phyloP scores from a whole-genome alignment of 768 basidiomycete species.

The Suillus paluster region DNA sequence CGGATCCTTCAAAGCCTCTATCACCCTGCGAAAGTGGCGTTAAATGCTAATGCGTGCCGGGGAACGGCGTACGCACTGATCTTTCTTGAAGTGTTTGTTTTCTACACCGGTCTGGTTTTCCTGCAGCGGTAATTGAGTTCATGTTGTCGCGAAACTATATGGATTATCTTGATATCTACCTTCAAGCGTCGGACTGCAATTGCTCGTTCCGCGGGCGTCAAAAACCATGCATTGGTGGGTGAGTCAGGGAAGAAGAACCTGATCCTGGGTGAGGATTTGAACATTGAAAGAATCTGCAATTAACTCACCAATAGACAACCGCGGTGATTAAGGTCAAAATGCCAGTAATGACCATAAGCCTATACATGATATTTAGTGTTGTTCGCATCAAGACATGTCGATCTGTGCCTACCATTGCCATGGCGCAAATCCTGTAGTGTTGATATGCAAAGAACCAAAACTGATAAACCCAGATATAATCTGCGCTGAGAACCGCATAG shows the following conservation, averaged over 20 bases:
- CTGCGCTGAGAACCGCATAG: conserved; percentile 49
- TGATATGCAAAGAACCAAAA: conserved; percentile 68
- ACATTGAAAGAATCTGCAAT: background rate
- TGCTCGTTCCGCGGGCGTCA: conserved; percentile 64
- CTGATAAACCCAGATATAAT: conserved; percentile 72
- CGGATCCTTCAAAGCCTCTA: conserved; percentile 67
- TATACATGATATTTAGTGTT: conserved; percentile 11
- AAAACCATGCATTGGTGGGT: conserved; percentile 76
- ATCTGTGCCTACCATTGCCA: conserved; percentile 65
- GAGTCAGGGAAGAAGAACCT: conserved; percentile 78
- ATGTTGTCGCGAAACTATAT: background rate
- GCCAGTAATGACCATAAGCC: conserved; percentile 78
- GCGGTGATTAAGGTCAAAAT: conserved; percentile 57
- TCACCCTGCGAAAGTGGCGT: conserved; percentile 49
- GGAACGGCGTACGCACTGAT: conserved; percentile 57
- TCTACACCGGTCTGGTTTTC: conserved; percentile 83
- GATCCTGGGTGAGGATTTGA: conserved; percentile 5
- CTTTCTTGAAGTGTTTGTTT: conserved; percentile 80
- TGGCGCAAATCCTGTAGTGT: conserved; percentile 58
- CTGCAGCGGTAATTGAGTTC: conserved; percentile 30
- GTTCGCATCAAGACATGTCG: conserved; percentile 11
- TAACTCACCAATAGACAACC: conserved; percentile 55
- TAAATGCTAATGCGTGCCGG: too few relatives aligned
- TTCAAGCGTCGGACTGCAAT: conserved; percentile 69
- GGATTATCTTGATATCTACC: conserved; percentile 37